Percentiles rank a stretch among this genome's conserved stretches.
These are phyloP conservation scores for Saprolegnia parasitica DNA, from an alignment of 352 stramenopile genomes.

Conservation along the genomic window DNA sequence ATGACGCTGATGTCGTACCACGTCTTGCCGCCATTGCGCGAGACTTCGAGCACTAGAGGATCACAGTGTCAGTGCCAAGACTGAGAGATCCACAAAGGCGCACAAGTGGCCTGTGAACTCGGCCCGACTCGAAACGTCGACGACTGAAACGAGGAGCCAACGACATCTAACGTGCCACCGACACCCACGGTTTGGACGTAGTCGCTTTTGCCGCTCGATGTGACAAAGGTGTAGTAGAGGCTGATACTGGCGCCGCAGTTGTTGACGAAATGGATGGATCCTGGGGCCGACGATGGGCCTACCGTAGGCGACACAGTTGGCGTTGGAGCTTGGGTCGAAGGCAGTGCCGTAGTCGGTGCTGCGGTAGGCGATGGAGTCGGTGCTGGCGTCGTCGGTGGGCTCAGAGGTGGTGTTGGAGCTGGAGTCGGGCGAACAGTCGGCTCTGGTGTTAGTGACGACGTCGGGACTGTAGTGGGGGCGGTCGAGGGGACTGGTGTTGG, in stretches of 20 bases:
- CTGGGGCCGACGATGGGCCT: neutral
- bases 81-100: neutral
- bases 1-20: constrained; percentile 41
- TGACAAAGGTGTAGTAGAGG: neutral
- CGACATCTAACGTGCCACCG: neutral
- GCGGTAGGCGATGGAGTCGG: neutral
- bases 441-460: neutral
- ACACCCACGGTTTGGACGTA: neutral
- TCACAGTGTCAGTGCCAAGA: neutral
- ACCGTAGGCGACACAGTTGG: neutral
- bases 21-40: constrained; percentile 21
- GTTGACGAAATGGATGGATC: constrained; percentile 4
- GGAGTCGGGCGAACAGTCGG: neutral
- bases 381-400: neutral
- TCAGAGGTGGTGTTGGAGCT: neutral
- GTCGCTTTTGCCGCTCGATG: neutral
- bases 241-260: neutral
- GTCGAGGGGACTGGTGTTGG: neutral
- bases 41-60: constrained; percentile 34
- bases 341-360: neutral
- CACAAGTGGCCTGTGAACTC: constrained; percentile 4
- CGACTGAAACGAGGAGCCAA: neutral
- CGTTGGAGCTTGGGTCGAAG: neutral
- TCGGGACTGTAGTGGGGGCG: neutral
- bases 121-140: constrained; percentile 7